Evolutionary conservation across 2,329 filamentous ascomycete genomes (phyloP).

Genomic region (Eutypella sp.): DNA sequence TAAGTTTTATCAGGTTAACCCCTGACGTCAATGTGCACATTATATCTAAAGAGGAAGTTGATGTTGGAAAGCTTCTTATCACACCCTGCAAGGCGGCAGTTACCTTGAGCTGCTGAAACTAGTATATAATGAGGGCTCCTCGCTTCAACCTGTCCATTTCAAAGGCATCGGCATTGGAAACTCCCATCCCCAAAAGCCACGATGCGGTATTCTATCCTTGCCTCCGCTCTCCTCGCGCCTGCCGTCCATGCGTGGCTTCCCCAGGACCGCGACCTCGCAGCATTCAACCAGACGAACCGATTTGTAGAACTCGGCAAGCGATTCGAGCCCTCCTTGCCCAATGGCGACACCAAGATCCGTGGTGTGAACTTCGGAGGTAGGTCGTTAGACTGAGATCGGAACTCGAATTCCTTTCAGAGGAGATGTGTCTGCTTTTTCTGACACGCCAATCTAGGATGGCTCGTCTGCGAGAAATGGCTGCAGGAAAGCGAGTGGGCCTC

Average conservation of each 20-base stretch:
- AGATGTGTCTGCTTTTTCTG: not conserved
- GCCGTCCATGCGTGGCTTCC: constrained; percentile 25
- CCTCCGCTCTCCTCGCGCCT: constrained; percentile 17
- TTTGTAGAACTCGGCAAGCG: constrained; percentile 28
- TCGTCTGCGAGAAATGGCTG: constrained; percentile 17
- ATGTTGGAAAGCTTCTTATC: not conserved
- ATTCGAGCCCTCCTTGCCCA: constrained; percentile 21
- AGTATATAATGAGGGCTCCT: not conserved
- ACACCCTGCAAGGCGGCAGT: not conserved
- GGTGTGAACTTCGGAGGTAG: constrained; percentile 20
- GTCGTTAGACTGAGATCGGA: no score
- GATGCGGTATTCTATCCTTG: constrained; percentile 21
- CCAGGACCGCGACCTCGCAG: constrained; percentile 24
- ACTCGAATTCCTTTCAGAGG: not conserved
- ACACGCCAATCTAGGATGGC: constrained; percentile 11
- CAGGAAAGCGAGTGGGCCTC: constrained; percentile 16
- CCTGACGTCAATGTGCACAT: not conserved
- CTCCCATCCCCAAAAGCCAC: not conserved
- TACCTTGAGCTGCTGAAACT: not conserved
- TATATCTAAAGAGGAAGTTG: not conserved
- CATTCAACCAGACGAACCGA: constrained; percentile 28
- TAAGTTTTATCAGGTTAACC: not conserved
- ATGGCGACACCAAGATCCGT: constrained; percentile 17
- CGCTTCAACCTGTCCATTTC: not conserved
- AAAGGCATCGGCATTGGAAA: not conserved